These are phyloP conservation scores for Aphanomyces stellatus DNA, from an alignment of 352 stramenopile genomes.

Conservation along the genomic window DNA sequence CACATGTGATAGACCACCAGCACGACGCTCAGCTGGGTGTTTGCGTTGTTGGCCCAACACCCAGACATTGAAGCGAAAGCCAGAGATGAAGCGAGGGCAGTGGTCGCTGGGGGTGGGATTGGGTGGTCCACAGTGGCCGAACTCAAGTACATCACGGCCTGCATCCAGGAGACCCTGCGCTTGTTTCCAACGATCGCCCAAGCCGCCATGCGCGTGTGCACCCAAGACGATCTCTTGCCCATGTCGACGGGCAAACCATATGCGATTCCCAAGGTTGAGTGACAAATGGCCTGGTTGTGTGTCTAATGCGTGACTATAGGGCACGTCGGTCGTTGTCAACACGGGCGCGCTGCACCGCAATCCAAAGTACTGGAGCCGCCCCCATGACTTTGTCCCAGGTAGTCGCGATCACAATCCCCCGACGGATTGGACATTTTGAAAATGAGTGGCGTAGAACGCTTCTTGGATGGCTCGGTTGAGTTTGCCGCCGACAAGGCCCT, in stretches of 20 bases:
- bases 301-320: background rate
- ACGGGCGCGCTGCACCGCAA: constrained; percentile 6
- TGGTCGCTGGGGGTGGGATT: background rate
- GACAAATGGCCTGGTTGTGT: background rate
- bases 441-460: no score
- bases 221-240: background rate
- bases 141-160: background rate
- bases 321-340: background rate
- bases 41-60: constrained; percentile 5
- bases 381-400: constrained; percentile 2
- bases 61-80: background rate
- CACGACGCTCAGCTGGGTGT: constrained; percentile 6
- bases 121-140: background rate
- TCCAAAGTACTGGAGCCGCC: constrained; percentile 4
- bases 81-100: background rate
- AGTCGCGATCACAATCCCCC: no score
- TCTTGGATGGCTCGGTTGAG: no score
- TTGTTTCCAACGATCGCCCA: background rate
- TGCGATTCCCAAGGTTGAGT: background rate
- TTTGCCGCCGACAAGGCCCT: no score
- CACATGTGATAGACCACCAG: constrained; percentile 3
- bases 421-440: no score
- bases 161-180: constrained; percentile 7
- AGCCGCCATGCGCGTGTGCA: background rate
- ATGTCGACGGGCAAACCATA: background rate